These are phyloP conservation scores for Neurospora discreta DNA, from an alignment of 495 filamentous ascomycete species.

Conservation along the genomic window DNA sequence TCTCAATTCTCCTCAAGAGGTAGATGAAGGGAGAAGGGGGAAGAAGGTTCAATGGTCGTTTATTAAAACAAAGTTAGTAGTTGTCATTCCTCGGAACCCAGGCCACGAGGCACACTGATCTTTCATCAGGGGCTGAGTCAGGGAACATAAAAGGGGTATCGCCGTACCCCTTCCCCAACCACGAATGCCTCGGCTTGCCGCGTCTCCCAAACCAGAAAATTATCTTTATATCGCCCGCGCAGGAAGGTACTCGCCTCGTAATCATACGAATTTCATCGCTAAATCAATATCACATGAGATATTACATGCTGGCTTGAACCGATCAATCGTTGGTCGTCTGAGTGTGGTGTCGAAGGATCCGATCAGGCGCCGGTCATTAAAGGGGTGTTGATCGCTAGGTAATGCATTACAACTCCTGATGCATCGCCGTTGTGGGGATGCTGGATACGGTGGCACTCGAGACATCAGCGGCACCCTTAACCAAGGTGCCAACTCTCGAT, in stretches of 20 bases:
- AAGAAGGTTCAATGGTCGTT: not conserved
- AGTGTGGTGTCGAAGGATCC: not conserved
- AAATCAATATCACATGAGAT: not conserved
- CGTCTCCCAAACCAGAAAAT: not conserved
- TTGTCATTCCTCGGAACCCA: not conserved
- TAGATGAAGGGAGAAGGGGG: not conserved
- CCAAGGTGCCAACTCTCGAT: slow-evolving; percentile 9
- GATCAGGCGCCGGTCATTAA: slow-evolving; percentile 7
- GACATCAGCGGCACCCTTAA: slow-evolving; percentile 9
- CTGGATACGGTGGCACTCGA: slow-evolving; percentile 1
- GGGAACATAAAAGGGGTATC: not conserved
- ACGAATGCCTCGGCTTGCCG: not conserved
- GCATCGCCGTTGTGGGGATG: slow-evolving; percentile 8
- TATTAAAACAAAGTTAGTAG: slow-evolving; percentile 5
- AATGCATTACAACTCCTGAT: slow-evolving; percentile 31
- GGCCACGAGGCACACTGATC: not conserved
- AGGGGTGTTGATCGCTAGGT: not conserved
- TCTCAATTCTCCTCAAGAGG: not conserved
- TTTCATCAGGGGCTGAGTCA: not conserved
- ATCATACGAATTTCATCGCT: not conserved
- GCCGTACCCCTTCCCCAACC: not conserved
- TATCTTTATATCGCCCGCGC: not conserved
- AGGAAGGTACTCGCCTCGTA: not conserved
- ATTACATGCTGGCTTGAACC: not conserved
- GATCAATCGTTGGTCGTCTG: not conserved